Conservation (phyloP, 441 rosid species). For the Theobroma grandiflorum region DNA sequence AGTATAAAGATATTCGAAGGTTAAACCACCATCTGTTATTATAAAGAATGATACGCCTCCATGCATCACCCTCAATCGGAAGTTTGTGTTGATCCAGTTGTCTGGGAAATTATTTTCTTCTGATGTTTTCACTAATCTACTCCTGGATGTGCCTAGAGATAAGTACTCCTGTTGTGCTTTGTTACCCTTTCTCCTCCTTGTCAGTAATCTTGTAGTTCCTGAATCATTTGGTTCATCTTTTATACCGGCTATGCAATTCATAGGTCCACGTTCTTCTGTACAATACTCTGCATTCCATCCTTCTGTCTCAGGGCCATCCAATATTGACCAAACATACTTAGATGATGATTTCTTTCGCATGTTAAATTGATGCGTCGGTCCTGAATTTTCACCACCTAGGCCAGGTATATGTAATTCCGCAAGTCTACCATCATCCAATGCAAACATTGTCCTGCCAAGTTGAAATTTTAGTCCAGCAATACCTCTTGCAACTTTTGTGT, state of each 20-base stretch:
- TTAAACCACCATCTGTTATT: slow-evolving; percentile 56
- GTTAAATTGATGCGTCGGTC: slow-evolving; percentile 52
- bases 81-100: slow-evolving; percentile 52
- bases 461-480: slow-evolving; percentile 62
- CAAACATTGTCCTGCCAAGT: slow-evolving; percentile 59
- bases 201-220: slow-evolving; percentile 44
- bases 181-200: slow-evolving; percentile 57
- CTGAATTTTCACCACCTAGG: slow-evolving; percentile 61
- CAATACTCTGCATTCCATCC: slow-evolving; percentile 89
- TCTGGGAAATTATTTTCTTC: slow-evolving; percentile 44
- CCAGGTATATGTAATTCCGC: slow-evolving; percentile 70
- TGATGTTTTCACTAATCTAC: slow-evolving; percentile 16
- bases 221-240: slow-evolving; percentile 60
- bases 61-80: slow-evolving; percentile 62
- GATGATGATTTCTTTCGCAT: slow-evolving; percentile 46
- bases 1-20: slow-evolving; percentile 64
- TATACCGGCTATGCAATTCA: slow-evolving; percentile 60
- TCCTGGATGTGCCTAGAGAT: slow-evolving; percentile 35
- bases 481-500: slow-evolving; percentile 64
- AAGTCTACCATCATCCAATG: slow-evolving; percentile 74
- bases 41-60: slow-evolving; percentile 66
- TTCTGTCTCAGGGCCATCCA: slow-evolving; percentile 75
- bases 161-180: slow-evolving; percentile 53
- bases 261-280: slow-evolving; percentile 71
- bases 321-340: slow-evolving; percentile 58